Evolutionary conservation across 148 eudicot genomes (phyloP).

Genomic region (Rhododendron simsii): DNA sequence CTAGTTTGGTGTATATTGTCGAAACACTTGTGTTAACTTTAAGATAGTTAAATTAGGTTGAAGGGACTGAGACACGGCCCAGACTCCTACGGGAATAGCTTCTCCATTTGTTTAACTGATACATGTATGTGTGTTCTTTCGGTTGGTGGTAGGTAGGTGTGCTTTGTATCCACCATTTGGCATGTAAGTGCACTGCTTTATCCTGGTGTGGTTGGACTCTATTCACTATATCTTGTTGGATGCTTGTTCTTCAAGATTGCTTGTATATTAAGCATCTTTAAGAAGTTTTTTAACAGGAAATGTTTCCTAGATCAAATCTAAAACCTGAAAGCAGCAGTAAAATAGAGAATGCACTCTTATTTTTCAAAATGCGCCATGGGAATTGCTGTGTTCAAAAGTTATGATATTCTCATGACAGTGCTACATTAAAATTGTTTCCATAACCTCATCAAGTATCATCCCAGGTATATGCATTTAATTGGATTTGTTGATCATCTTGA

Average conservation of each 20-base stretch:
- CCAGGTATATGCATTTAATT: constrained; percentile 66
- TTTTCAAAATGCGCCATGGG: neutral
- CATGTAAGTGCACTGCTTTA: neutral
- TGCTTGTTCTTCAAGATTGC: neutral
- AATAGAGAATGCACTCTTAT: neutral
- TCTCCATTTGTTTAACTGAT: neutral
- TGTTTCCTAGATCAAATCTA: neutral
- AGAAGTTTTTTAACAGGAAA: neutral
- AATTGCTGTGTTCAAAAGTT: constrained; percentile 1
- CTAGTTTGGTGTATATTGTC: neutral
- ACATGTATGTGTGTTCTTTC: neutral
- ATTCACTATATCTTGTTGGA: neutral
- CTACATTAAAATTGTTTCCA: constrained; percentile 24
- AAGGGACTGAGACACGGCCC: neutral
- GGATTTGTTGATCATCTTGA: constrained; percentile 80
- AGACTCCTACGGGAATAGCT: neutral
- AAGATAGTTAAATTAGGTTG: neutral
- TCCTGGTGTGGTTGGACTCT: neutral
- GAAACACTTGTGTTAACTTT: neutral
- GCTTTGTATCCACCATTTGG: neutral
- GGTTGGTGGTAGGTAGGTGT: neutral
- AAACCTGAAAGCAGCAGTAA: neutral
- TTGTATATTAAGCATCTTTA: neutral
- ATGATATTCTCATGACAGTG: neutral
- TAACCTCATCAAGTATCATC: constrained; percentile 55